These are phyloP conservation scores for Angophora floribunda DNA, from an alignment of 345 rosid genomes.

Conservation along the genomic window DNA sequence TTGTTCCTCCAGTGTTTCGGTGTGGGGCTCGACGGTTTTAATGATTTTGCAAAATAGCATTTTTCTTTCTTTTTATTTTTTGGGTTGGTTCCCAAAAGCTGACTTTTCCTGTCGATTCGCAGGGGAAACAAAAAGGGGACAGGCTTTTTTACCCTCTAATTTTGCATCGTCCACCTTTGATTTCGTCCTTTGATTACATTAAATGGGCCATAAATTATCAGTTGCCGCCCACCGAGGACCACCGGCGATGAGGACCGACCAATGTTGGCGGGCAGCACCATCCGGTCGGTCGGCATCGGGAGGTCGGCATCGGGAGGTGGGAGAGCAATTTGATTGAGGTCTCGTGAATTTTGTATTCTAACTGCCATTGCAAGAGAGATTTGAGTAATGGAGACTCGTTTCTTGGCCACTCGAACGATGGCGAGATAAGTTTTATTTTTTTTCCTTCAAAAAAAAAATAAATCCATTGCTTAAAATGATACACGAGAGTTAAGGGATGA, in stretches of 20 bases:
- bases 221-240: neutral
- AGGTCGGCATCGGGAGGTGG: too few relatives aligned
- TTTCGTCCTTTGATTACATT: neutral
- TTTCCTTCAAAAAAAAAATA: too few relatives aligned
- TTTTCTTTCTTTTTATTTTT: too few relatives aligned
- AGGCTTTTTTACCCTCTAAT: neutral
- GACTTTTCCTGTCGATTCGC: neutral
- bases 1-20: neutral
- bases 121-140: neutral
- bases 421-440: neutral
- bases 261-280: too few relatives aligned
- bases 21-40: neutral
- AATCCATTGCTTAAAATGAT: neutral
- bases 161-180: neutral
- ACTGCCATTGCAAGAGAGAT: accelerated
- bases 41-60: neutral
- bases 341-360: neutral
- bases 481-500: neutral
- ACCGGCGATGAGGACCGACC: neutral
- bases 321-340: neutral
- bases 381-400: neutral
- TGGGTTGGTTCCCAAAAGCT: neutral
- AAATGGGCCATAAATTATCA: neutral
- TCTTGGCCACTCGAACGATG: neutral
- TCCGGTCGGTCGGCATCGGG: too few relatives aligned